Evolutionary conservation across 106 monocot genomes (phyloP), one percentile per base, ranked within the genome.

Genomic region (Acorus calamus): DNA sequence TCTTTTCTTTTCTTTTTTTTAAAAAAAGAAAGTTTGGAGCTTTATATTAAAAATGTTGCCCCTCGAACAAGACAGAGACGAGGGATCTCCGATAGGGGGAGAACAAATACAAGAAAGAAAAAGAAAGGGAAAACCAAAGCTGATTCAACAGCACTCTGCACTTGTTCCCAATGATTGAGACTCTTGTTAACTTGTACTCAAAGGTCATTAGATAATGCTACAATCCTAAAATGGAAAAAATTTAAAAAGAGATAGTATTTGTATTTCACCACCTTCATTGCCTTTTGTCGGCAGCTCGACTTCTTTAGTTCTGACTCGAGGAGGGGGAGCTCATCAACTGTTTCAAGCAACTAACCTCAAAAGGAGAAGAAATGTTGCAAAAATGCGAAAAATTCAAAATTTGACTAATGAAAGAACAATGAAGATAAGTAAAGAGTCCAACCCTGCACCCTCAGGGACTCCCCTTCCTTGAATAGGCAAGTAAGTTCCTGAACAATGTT

Each of bases 311-410:
- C 85, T 61, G 57, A 62, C 62, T 85, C 77, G 42, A 86, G 75
- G 63, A 83, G 5, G 9, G 70, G 64, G 53, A 89, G 52, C 57
- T 89, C 89, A 50, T 89, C 89, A 72, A 82, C 85, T 89, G 76
- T 68, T 59, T 50, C 43, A 72, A 11, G 28, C 28, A 28, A 28
- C 0, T 28, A 28, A 28, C 28, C 28, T 28, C 28, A 28, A 50
- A 50, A 69, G 47, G 61, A 61, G 50, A 57, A 64, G 14, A 7
- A 6, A 3, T 44, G 46, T 43, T 5, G 3, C 4, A n/a, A 61
- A 46, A 62, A 6, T 62, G 14, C 6, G 46, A 46, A 11, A 62
- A 3, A 45, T 46, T 8, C 7, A 7, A 2, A 67, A 46, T 11
- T n/a, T 48, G 11, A 42, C 8, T 49, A 58, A 44, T 45, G 2